These are phyloP conservation scores for Xanthoceras sorbifolium DNA, from an alignment of 345 rosid genomes.

Conservation along the genomic window DNA sequence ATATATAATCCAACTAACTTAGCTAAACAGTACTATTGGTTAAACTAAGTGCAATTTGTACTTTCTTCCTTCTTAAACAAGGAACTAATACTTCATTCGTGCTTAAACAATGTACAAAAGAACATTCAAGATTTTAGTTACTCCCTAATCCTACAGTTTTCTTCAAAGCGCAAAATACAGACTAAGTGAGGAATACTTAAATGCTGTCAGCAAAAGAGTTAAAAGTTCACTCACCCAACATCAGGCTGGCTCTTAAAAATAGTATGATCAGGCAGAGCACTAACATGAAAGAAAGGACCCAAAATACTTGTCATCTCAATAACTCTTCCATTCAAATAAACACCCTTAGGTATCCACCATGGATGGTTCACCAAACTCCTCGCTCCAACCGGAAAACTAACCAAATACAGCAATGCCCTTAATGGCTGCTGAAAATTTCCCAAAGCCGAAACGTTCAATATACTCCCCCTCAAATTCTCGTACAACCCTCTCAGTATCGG, in stretches of 20 bases:
- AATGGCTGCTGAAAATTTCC: conserved; percentile 91
- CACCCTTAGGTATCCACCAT: conserved; percentile 95
- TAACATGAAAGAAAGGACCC: conserved; percentile 95
- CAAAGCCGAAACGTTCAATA: conserved; percentile 71
- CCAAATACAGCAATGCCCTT: conserved; percentile 74
- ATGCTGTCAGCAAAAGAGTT: background rate
- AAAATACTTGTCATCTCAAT: conserved; percentile 96
- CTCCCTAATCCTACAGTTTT: background rate
- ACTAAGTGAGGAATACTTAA: background rate
- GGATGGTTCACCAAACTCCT: conserved; percentile 77
- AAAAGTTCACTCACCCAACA: conserved; percentile 72
- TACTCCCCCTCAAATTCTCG: conserved; percentile 89
- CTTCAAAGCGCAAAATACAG: background rate
- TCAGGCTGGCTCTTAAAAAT: conserved; percentile 94
- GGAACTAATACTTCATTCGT: background rate
- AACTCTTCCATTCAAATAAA: conserved; percentile 85
- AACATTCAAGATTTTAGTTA: background rate
- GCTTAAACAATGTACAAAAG: background rate
- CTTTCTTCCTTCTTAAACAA: background rate
- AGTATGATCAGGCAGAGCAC: conserved; percentile 80
- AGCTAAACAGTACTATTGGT: background rate
- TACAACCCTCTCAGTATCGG: conserved; percentile 72
- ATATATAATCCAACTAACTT: conserved; percentile 3
- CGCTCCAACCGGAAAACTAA: conserved; percentile 72
- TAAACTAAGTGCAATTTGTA: background rate